Evolutionary conservation across 2,329 filamentous ascomycete genomes (phyloP).

Genomic region (Phaeoacremonium minimum): DNA sequence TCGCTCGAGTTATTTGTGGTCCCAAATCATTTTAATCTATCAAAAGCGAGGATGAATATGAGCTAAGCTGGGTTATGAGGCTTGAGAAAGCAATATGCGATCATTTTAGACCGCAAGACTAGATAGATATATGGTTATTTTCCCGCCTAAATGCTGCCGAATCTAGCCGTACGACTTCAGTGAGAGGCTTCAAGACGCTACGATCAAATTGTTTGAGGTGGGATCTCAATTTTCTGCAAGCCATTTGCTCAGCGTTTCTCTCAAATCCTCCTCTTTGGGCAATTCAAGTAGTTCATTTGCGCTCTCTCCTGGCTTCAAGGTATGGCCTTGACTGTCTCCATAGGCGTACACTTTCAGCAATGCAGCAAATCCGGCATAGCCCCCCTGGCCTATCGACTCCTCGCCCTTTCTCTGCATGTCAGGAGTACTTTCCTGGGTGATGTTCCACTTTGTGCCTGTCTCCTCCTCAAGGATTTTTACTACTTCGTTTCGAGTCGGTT

Average conservation of each 20-base stretch:
- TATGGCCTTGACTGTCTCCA: conserved; percentile 25
- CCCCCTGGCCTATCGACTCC: conserved; percentile 33
- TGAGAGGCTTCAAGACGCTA: too few species aligned
- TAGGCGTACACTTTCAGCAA: conserved; percentile 23
- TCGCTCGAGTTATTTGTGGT: too few species aligned
- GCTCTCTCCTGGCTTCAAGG: conserved; percentile 11
- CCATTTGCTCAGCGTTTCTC: conserved; percentile 8
- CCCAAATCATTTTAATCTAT: too few species aligned
- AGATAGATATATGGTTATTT: too few species aligned
- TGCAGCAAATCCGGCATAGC: conserved; percentile 22
- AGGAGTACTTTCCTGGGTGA: conserved; percentile 28
- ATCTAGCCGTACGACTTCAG: too few species aligned
- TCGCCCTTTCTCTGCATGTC: conserved; percentile 28
- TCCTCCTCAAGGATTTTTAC: conserved; percentile 45
- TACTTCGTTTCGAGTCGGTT: conserved; percentile 53
- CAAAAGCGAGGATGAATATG: too few species aligned
- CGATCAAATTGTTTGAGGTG: too few species aligned
- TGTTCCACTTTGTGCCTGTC: conserved; percentile 44
- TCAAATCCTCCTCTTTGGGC: conserved; percentile 13
- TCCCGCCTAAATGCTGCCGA: too few species aligned
- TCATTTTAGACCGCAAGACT: too few species aligned
- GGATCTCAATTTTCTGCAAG: too few species aligned
- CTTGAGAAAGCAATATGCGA: too few species aligned
- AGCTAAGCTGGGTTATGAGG: too few species aligned
- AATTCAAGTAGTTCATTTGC: conserved; percentile 20